Evolutionary conservation across 225 moss, liverwort and hornwort species (phyloP), one percentile per base, ranked within the genome.

Genomic region (Bryum argenteum): DNA sequence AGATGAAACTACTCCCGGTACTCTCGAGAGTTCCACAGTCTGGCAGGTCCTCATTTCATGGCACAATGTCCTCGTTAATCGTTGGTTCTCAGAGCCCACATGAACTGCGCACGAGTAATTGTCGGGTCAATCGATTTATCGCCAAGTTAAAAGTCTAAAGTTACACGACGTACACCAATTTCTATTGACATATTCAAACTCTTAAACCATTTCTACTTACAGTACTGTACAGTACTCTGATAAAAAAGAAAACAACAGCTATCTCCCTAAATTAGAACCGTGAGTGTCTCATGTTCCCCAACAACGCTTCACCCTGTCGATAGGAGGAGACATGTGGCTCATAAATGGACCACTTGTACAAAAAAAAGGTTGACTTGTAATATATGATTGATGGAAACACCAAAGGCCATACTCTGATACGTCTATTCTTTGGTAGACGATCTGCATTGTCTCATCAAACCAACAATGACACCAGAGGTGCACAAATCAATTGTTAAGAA

Each of bases 31-130:
- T 20, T 54, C 28, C 71, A 70, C 26, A 45, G 53, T 9, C 48
- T 66, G 75, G 75, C 80, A 71, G 80, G 71, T 75, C 80, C 80
- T 71, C 66, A 48, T 55, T 61, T 80, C 66, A 23, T 71, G 80
- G 75, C 58, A 33, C 23, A 39, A 44, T 44, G 55, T 66, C 71
- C 61, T 67, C 61, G 17, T 11, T 3, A 43, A 73, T 26, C 55
- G 61, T 21, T 71, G 54, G 71, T 61, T 66, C 60, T 54, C 60
- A 24, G 47, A 16, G 16, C 73, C 57, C 73, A 73, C 80, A 61
- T 71, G 75, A 45, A 65, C 53, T 65, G 57, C 24, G 60, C 39
- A 61, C 11, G 28, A 2, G 41, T 4, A 20, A 62, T 61, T 52
- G 9, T 50, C 53, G n/a, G 19, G 37, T 20, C 18, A 40, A 24